Conservation (phyloP, 2,329 filamentous ascomycete species). For the Phialophora macrospora region DNA sequence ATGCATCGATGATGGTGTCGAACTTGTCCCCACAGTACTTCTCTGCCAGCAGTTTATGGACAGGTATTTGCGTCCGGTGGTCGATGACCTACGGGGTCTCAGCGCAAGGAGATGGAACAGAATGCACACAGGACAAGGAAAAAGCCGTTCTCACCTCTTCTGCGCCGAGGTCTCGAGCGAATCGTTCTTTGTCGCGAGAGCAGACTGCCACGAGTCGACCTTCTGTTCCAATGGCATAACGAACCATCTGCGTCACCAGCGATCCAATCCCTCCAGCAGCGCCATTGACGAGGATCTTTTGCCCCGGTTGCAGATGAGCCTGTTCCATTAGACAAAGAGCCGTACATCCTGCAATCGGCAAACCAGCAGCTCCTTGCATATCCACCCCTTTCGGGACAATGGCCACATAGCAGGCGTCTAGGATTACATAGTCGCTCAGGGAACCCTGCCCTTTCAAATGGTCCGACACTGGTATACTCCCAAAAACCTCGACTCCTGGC, state of each 20-base stretch:
- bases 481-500: slow-evolving; percentile 6
- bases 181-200: slow-evolving; percentile 1
- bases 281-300: slow-evolving; percentile 11
- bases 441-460: slow-evolving; percentile 11
- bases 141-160: slow-evolving; percentile 13
- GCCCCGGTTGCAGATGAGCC: background rate
- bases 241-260: slow-evolving; percentile 11
- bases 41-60: slow-evolving; percentile 5
- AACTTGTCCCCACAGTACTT: slow-evolving; percentile 1
- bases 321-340: background rate
- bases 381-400: background rate
- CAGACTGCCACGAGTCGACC: slow-evolving; percentile 10
- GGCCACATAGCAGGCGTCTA: background rate
- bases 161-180: slow-evolving; percentile 9
- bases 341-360: slow-evolving; percentile 14
- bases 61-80: slow-evolving; percentile 1
- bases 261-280: slow-evolving; percentile 17
- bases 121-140: background rate
- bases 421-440: slow-evolving; percentile 7
- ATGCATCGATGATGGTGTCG: slow-evolving; percentile 19
- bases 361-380: slow-evolving; percentile 1
- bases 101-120: background rate
- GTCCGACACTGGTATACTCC: slow-evolving; percentile 8
- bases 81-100: slow-evolving; percentile 9
- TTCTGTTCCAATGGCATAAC: background rate